A percentile compares a stretch with the other conserved stretches of the same genome.
Evolutionary conservation across 1,284 basidiomycete genomes (phyloP).

Genomic region (Microbotryomycetes sp.): DNA sequence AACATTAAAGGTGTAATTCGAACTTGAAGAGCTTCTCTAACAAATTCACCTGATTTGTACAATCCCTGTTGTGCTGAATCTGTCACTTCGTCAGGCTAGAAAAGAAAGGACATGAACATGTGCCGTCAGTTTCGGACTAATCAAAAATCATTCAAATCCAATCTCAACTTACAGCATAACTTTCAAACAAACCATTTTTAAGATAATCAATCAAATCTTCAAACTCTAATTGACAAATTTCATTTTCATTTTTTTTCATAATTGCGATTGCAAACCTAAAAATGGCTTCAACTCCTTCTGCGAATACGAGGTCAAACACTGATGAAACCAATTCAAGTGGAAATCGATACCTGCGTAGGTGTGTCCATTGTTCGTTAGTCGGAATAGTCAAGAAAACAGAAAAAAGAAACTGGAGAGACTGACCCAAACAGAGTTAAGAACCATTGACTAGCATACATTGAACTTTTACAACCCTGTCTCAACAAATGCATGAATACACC

Average conservation of each 20-base stretch:
- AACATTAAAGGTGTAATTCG: conserved; percentile 51
- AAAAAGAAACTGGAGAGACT: conserved; percentile 37
- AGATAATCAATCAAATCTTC: conserved; percentile 78
- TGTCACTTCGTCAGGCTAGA: conserved; percentile 36
- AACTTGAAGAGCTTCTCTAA: conserved; percentile 72
- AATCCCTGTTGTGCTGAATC: conserved; percentile 34
- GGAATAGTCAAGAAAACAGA: neutral
- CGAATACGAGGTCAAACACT: conserved; percentile 89
- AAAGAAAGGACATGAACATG: neutral
- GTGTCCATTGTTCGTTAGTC: neutral
- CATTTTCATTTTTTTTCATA: conserved; percentile 79
- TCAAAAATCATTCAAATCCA: neutral
- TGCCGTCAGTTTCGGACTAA: neutral
- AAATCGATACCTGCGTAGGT: conserved; percentile 52
- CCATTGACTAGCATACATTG: conserved; percentile 93
- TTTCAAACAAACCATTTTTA: conserved; percentile 73
- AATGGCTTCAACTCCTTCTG: conserved; percentile 92
- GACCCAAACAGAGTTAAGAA: conserved; percentile 93
- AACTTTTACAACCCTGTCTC: conserved; percentile 83
- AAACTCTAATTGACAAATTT: conserved; percentile 70
- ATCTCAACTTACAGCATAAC: conserved; percentile 51
- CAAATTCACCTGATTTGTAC: conserved; percentile 72
- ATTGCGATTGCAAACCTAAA: conserved; percentile 90
- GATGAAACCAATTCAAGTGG: conserved; percentile 89
- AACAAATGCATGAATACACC: conserved; percentile 85